These are phyloP conservation scores for Dothistroma septosporum DNA, from an alignment of 2,329 filamentous ascomycete genomes.

Conservation along the genomic window DNA sequence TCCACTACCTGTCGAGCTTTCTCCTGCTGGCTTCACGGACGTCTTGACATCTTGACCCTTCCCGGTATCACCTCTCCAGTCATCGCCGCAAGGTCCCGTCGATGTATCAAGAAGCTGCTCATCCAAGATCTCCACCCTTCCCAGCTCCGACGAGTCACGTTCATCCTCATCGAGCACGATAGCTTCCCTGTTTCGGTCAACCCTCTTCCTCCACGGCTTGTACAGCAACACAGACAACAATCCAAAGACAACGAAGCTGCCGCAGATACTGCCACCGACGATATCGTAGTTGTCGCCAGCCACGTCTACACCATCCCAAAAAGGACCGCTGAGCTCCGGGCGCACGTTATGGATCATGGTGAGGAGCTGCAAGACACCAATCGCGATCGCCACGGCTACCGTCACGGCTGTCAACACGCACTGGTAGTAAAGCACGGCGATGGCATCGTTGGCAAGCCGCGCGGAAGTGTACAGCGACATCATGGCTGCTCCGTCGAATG, in stretches of 20 bases:
- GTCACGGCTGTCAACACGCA: conserved; percentile 81
- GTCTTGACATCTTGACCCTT: conserved; percentile 14
- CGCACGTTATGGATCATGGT: conserved; percentile 69
- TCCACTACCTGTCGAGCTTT: conserved; percentile 7
- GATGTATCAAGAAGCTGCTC: conserved; percentile 14
- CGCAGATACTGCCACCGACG: conserved; percentile 82
- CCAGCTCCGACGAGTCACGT: neutral
- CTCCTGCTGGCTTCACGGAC: conserved; percentile 12
- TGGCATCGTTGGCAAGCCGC: conserved; percentile 68
- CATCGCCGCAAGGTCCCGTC: neutral
- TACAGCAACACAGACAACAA: conserved; percentile 70
- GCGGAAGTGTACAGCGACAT: conserved; percentile 85
- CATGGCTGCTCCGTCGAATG: conserved; percentile 89
- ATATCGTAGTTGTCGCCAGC: conserved; percentile 80
- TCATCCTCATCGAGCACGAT: conserved; percentile 5
- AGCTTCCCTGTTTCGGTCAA: conserved; percentile 39
- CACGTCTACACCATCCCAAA: conserved; percentile 82
- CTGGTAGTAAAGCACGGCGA: conserved; percentile 94
- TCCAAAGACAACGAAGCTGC: conserved; percentile 74
- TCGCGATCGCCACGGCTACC: conserved; percentile 76
- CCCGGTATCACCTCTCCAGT: conserved; percentile 5
- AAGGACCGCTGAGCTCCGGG: conserved; percentile 66
- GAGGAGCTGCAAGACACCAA: conserved; percentile 79
- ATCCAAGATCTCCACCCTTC: conserved; percentile 13
- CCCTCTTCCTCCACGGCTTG: conserved; percentile 67